phyloP scores from a whole-genome alignment of 331 rosid species.

The Telfairia occidentalis region DNA sequence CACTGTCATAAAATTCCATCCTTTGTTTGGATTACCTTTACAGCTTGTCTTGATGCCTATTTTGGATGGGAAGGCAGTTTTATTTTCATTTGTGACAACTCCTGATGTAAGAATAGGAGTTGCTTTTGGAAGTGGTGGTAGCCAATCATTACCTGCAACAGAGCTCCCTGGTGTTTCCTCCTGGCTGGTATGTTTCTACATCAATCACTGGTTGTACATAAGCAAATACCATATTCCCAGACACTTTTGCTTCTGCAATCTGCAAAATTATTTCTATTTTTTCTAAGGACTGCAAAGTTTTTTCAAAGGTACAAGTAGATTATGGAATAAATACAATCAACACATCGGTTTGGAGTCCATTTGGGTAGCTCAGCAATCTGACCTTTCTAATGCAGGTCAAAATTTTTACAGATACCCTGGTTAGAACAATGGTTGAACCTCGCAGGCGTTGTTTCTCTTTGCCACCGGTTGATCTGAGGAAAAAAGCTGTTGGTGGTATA shows the following conservation, averaged over 20 bases:
- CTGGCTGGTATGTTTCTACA: conserved; percentile 64
- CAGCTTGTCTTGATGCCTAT: conserved; percentile 76
- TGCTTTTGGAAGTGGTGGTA: conserved; percentile 97
- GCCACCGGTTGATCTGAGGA: conserved; percentile 68
- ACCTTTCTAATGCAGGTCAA: conserved; percentile 44
- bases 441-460: conserved; percentile 76
- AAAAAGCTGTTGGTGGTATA: conserved; percentile 76
- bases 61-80: conserved; percentile 66
- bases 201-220: neutral
- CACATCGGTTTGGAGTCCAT: neutral
- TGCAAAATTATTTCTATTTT: neutral
- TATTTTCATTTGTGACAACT: conserved; percentile 65
- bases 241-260: neutral
- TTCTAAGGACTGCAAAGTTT: neutral
- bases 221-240: neutral
- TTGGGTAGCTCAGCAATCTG: neutral
- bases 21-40: conserved; percentile 9
- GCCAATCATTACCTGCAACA: conserved; percentile 93
- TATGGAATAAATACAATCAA: neutral
- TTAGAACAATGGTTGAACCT: conserved; percentile 94
- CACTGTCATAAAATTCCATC: neutral
- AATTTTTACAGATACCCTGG: conserved; percentile 59
- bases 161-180: conserved; percentile 88
- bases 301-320: neutral
- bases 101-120: conserved; percentile 91